These are phyloP conservation scores for Ustilago bromivora DNA, from an alignment of 1,284 basidiomycete species.

Conservation along the genomic window DNA sequence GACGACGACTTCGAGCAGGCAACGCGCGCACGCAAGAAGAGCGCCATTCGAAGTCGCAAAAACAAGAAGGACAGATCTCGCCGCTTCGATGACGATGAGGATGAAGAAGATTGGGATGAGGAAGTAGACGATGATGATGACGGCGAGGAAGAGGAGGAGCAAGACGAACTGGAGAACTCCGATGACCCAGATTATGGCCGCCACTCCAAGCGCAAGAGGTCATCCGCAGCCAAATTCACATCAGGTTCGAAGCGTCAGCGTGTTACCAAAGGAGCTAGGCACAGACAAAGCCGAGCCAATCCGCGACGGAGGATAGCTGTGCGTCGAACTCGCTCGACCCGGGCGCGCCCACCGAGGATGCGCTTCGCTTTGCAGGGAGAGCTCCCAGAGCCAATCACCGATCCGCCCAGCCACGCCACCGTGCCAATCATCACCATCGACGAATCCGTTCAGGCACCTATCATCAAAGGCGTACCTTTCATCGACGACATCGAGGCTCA, in stretches of 20 bases:
- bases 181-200: conserved; percentile 17
- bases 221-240: conserved; percentile 1
- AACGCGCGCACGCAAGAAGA: not conserved
- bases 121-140: conserved; percentile 8
- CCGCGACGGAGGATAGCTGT: conserved; percentile 13
- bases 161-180: conserved; percentile 30
- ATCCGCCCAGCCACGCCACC: conserved; percentile 8
- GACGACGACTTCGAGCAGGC: conserved; percentile 9
- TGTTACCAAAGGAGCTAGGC: not conserved
- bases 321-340: conserved; percentile 5
- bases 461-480: conserved; percentile 12
- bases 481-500: conserved; percentile 21
- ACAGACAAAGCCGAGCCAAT: conserved; percentile 2
- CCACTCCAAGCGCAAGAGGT: conserved; percentile 17
- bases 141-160: conserved; percentile 19
- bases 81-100: conserved; percentile 8
- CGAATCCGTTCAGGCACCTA: not conserved
- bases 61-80: conserved; percentile 2
- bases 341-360: conserved; percentile 17
- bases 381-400: conserved; percentile 24
- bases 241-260: conserved; percentile 23
- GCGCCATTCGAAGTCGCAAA: not conserved
- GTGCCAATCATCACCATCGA: conserved; percentile 18
- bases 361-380: conserved; percentile 39
- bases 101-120: conserved; percentile 12